These are phyloP conservation scores for Macrolepiota fuliginosa DNA, from an alignment of 768 basidiomycete species.

Conservation along the genomic window DNA sequence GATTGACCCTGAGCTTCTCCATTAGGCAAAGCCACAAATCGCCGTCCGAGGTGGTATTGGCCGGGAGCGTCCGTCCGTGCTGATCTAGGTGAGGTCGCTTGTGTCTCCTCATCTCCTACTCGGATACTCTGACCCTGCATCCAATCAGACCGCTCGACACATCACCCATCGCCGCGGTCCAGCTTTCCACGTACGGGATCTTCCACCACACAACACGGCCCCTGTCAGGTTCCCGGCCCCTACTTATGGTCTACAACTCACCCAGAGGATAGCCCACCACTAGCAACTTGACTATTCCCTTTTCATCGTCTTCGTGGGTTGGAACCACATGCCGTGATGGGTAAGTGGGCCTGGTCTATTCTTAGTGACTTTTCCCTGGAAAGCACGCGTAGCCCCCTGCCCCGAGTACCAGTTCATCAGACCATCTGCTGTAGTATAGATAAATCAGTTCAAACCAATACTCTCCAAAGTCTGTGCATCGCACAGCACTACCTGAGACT, in stretches of 20 bases:
- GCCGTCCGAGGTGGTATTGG: slow-evolving; percentile 1
- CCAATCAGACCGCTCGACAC: not conserved
- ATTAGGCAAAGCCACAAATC: slow-evolving; percentile 6
- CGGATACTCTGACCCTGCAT: slow-evolving; percentile 6
- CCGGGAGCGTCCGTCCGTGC: slow-evolving; percentile 1
- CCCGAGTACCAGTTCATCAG: slow-evolving; percentile 6
- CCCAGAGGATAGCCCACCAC: not conserved
- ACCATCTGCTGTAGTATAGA: slow-evolving; percentile 5
- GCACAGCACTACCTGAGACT: not conserved
- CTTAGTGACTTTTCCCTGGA: slow-evolving; percentile 13
- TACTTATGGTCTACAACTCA: not conserved
- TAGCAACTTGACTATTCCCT: not conserved
- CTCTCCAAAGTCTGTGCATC: not conserved
- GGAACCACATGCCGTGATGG: not conserved
- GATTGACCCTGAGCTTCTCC: not conserved
- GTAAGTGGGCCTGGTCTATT: slow-evolving; percentile 2
- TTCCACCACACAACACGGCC: not conserved
- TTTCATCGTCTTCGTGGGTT: not conserved
- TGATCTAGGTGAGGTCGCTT: not conserved
- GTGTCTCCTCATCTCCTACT: not conserved
- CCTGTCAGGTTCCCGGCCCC: not conserved
- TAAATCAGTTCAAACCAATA: not conserved
- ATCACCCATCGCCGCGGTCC: slow-evolving; percentile 5
- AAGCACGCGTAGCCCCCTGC: slow-evolving; percentile 1
- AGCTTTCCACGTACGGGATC: not conserved